Conservation (phyloP, 192 early-diverging fungal genomes). For the Geranomyces variabilis region DNA sequence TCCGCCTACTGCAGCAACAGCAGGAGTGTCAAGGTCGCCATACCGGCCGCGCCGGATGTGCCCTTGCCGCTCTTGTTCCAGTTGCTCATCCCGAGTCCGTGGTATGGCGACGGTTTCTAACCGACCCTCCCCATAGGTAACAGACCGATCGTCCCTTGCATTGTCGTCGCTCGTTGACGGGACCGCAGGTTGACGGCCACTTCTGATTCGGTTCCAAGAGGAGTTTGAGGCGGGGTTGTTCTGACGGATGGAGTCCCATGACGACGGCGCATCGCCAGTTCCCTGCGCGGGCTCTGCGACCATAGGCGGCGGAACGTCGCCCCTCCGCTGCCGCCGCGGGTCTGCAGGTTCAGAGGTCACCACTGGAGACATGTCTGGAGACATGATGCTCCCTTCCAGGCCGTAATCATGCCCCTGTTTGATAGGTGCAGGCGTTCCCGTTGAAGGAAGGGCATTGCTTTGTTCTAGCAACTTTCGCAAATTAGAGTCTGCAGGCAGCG, state of each 20-base stretch:
- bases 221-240: conserved; percentile 5
- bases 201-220: conserved; percentile 20
- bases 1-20: conserved; percentile 19
- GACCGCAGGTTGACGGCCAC: background rate
- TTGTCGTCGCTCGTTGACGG: background rate
- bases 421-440: background rate
- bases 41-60: conserved; percentile 18
- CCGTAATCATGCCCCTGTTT: conserved; percentile 16
- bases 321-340: too few relatives aligned
- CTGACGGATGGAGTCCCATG: conserved; percentile 26
- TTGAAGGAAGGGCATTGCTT: background rate
- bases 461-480: conserved; percentile 20
- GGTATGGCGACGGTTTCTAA: conserved; percentile 11
- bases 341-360: too few relatives aligned
- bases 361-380: conserved; percentile 8
- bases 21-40: conserved; percentile 29
- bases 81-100: conserved; percentile 24
- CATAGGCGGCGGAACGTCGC: background rate
- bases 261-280: background rate
- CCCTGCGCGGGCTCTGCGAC: background rate
- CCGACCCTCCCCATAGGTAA: too few relatives aligned
- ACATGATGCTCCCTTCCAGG: conserved; percentile 19
- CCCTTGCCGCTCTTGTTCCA: conserved; percentile 20
- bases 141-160: too few relatives aligned
- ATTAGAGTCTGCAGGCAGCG: conserved; percentile 23